phyloP scores from a whole-genome alignment of 2,329 filamentous ascomycete species.

The Penicillium sp. region DNA sequence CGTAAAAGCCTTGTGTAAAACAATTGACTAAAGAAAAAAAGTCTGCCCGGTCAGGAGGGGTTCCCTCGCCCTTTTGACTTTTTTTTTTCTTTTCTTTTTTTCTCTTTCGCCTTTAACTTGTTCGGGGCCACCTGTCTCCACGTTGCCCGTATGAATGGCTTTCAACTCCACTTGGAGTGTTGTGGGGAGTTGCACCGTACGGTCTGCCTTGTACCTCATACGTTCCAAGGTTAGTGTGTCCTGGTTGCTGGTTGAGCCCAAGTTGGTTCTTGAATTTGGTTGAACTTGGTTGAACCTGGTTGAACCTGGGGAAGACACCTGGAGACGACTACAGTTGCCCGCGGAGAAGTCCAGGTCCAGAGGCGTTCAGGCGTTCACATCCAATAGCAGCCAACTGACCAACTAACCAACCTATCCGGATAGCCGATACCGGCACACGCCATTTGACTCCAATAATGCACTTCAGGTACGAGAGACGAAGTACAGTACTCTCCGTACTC shows the following conservation, averaged over 20 bases:
- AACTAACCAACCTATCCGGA: no score
- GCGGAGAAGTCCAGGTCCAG: no score
- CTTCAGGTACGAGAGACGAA: no score
- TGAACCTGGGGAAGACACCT: no score
- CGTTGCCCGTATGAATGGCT: conserved; percentile 14
- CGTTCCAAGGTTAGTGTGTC: no score
- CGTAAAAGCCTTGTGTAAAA: conserved; percentile 41
- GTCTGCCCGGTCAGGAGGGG: conserved; percentile 21
- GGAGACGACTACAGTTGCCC: no score
- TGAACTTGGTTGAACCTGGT: not conserved
- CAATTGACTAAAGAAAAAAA: conserved; percentile 42
- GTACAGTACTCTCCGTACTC: no score
- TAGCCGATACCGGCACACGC: no score
- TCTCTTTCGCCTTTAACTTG: conserved; percentile 11
- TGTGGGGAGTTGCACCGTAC: conserved; percentile 1
- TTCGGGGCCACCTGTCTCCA: conserved; percentile 9
- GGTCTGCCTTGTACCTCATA: not conserved
- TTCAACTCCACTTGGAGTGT: conserved; percentile 15
- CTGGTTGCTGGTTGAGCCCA: no score
- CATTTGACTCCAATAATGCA: no score
- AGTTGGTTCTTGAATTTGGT: not conserved
- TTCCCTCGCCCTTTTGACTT: conserved; percentile 15
- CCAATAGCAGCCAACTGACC: no score
- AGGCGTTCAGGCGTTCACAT: no score
- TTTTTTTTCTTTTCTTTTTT: conserved; percentile 13